Base-by-base conservation (phyloP, 164 flowering plant species). In the Protea cynaroides region DNA sequence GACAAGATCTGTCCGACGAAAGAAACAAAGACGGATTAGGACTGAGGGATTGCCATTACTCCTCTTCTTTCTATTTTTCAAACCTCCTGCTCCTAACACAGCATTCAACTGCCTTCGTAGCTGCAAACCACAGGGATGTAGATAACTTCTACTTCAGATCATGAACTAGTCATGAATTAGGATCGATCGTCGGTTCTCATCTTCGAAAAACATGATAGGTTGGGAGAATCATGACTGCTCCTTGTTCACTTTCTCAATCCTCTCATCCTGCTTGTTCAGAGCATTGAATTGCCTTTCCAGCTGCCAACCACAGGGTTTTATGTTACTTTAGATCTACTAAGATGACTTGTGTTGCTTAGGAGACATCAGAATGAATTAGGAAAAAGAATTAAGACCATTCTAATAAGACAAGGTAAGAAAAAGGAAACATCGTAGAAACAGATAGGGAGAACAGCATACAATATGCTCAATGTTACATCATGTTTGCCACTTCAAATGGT, bases 221-320 rank as follows among this genome's bases (percentile, higher is more conserved):
- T 29, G 34, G 34, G 0, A 29, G 34, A 2, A 3, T 29, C 34
- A 29, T 29, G 34, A 29, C 0, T 3, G 34, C 17, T 55, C 40
- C 37, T 8, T 24, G 29, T 50, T 21, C 56, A 50, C 58, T 59
- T 63, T 40, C 14, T 40, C 13, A 40, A 1, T 40, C 54, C 40
- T 59, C 49, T 55, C 52, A 4, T 49, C 47, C 66, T 61, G 70
- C 65, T 60, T 62, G n/a, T 46, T 44, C 34, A 50, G 40, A 54
- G 50, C 46, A 25, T 56, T 74, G 52, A 79, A 54, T 65, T 79
- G 70, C 56, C 65, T 65, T 51, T 72, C 76, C 51, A 79, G 40
- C 80, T 79, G 73, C 66, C 64, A 29, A 59, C 49, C 24, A 56
- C 14, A 59, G 18, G 38, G 19, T 4, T 46, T 14, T 36, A 47